phyloP scores from a whole-genome alignment of 176 grass and related monocot genomes.

The Oryza rufipogon region DNA sequence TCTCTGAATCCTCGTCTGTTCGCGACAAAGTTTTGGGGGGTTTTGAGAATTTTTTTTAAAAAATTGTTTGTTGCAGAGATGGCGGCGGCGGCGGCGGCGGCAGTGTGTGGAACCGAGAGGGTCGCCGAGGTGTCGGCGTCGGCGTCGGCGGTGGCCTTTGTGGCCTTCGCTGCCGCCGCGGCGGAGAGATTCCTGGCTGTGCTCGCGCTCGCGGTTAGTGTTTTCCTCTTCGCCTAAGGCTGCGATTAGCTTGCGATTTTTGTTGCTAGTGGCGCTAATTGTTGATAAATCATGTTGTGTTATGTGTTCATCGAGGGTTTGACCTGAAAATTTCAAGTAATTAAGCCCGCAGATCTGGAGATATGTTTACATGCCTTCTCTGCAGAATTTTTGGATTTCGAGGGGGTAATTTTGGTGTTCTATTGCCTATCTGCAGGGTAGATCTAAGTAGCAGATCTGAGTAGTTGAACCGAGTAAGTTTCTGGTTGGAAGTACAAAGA shows the following conservation, averaged over 20 bases:
- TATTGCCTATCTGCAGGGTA: background rate
- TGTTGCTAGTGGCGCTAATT: background rate
- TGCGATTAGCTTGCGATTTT: background rate
- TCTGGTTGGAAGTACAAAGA: background rate
- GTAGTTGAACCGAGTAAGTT: background rate
- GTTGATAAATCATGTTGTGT: background rate
- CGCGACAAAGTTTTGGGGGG: background rate
- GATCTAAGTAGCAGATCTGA: slow-evolving; percentile 54
- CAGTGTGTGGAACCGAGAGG: background rate
- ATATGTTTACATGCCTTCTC: background rate
- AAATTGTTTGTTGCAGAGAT: background rate
- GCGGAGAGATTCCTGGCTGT: slow-evolving; percentile 38
- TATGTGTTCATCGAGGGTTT: background rate
- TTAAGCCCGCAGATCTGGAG: slow-evolving; percentile 29
- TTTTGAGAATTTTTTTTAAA: background rate
- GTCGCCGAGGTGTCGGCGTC: background rate
- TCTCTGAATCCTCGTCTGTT: background rate
- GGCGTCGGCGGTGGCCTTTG: background rate
- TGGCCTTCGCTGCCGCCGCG: background rate
- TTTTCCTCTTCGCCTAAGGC: background rate
- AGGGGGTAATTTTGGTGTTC: background rate
- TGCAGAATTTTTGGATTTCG: background rate
- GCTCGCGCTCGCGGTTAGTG: slow-evolving; percentile 48
- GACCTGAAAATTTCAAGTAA: background rate
- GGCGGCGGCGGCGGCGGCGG: slow-evolving; percentile 33